Evolutionary conservation across 225 moss, liverwort and hornwort species (phyloP).

Genomic region (Ulota crispa): DNA sequence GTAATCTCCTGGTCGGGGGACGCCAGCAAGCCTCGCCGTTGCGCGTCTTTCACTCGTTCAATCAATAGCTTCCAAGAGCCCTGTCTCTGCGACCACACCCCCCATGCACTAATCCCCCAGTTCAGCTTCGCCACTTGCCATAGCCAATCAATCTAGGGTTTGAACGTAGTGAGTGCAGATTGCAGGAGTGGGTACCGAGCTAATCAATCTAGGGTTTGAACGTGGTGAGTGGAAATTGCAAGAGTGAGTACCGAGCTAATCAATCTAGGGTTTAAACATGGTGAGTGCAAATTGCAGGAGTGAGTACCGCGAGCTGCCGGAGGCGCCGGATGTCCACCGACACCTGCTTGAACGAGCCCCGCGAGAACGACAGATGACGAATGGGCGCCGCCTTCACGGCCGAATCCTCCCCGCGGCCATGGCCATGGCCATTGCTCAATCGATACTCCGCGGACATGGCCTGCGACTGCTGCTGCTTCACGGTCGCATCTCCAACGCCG

Average conservation of each 20-base stretch:
- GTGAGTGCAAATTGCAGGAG: neutral
- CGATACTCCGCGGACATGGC: slow-evolving; percentile 29
- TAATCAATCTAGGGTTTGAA: neutral
- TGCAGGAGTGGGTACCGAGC: too few relatives aligned
- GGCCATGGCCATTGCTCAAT: slow-evolving; percentile 32
- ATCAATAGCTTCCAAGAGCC: slow-evolving; percentile 80
- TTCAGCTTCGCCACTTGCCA: slow-evolving; percentile 33
- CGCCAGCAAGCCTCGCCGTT: slow-evolving; percentile 52
- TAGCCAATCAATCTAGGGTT: neutral
- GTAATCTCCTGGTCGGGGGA: slow-evolving; percentile 75
- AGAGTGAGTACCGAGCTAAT: neutral
- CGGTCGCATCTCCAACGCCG: slow-evolving; percentile 16
- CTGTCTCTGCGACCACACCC: slow-evolving; percentile 67
- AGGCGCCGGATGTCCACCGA: slow-evolving; percentile 51
- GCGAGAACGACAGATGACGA: slow-evolving; percentile 50
- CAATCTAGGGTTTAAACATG: neutral
- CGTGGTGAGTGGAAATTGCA: neutral
- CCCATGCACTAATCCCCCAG: slow-evolving; percentile 27
- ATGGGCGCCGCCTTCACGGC: slow-evolving; percentile 36
- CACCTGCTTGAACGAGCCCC: slow-evolving; percentile 52
- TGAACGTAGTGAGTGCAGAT: too few relatives aligned
- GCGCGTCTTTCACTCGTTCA: slow-evolving; percentile 75
- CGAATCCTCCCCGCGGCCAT: slow-evolving; percentile 17
- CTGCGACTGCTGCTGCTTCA: neutral
- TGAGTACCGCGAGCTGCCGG: slow-evolving; percentile 50